Evolutionary conservation across 768 basidiomycete species (phyloP).

Genomic region (Mrakia frigida): DNA sequence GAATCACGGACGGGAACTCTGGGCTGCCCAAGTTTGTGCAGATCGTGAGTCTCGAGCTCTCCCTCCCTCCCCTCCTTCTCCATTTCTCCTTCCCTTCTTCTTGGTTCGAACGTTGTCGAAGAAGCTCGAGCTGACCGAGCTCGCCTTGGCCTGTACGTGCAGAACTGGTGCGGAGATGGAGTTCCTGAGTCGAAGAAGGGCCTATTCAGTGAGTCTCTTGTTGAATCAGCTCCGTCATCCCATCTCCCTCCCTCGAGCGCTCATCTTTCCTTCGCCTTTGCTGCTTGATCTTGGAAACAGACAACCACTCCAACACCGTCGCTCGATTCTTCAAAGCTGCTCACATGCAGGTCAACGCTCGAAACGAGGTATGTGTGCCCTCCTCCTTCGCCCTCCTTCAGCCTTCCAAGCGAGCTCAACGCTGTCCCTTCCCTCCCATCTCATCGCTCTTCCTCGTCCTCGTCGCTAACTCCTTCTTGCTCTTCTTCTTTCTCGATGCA

Average conservation of each 20-base stretch:
- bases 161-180: slow-evolving; percentile 71
- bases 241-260: background rate
- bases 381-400: background rate
- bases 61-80: background rate
- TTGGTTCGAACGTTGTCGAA: background rate
- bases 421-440: too few relatives aligned
- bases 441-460: slow-evolving; percentile 4
- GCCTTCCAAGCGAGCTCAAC: slow-evolving; percentile 32
- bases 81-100: background rate
- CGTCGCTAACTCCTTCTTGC: background rate
- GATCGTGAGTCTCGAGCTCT: slow-evolving; percentile 57
- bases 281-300: slow-evolving; percentile 33
- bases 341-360: slow-evolving; percentile 79
- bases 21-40: slow-evolving; percentile 86
- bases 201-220: slow-evolving; percentile 57
- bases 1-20: slow-evolving; percentile 78
- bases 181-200: slow-evolving; percentile 91
- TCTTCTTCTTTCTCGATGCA: background rate
- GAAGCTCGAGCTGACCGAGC: background rate
- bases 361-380: slow-evolving; percentile 66
- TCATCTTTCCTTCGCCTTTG: background rate
- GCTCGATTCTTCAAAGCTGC: slow-evolving; percentile 72
- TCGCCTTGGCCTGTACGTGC: background rate
- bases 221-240: background rate
- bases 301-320: slow-evolving; percentile 76